Evolutionary conservation across 495 filamentous ascomycete genomes (phyloP), one percentile per base, ranked within the genome.

Genomic region (Penicillium salamii): DNA sequence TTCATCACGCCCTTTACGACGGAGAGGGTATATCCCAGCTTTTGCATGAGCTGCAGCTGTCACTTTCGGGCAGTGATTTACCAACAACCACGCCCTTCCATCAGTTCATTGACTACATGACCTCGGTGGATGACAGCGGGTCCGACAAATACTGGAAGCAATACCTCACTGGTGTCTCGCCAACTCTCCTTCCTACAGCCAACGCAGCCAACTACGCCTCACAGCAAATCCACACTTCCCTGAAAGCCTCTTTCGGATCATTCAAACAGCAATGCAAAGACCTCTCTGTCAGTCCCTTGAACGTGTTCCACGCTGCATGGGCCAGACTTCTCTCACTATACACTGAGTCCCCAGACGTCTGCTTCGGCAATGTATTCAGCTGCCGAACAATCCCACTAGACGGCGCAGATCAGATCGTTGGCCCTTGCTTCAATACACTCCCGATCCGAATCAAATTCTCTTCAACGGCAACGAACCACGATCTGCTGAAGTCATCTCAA

Each of bases 1-100:
- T 90, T 50, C 89, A 92, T 57, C 89, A 95, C 63, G 87, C 89
- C 3, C 63, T 92, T 1, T 91, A 95, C 57, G 89, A 95, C 65
- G 89, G 85, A 15, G 76, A 82, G 21, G 86, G 85, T 1, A 82
- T 92, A 31, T 68, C 75, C 26, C 63, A 76, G 14, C 66, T 95
- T 0, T 68, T 91, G 3, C 59, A 81, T 0, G 88, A 91, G 50
- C 71, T 89, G 2, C 79, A 91, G 51, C 59, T 66, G 14, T 48
- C 69, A 5, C 75, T 82, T 35, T 39, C 61, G 2, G 75, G 76
- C 5, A 15, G 67, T 0, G 7, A 46, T 4, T 66, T 91, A 6
- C 65, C 72, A 1, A 43, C 36, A n/a, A 18, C 32, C 1, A 49
- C 41, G 7, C 57, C 61, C 2, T 70, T 70, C 40, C 43, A 47